These are phyloP conservation scores for Penicilliopsis zonata DNA, from an alignment of 495 filamentous ascomycete genomes.

Conservation along the genomic window DNA sequence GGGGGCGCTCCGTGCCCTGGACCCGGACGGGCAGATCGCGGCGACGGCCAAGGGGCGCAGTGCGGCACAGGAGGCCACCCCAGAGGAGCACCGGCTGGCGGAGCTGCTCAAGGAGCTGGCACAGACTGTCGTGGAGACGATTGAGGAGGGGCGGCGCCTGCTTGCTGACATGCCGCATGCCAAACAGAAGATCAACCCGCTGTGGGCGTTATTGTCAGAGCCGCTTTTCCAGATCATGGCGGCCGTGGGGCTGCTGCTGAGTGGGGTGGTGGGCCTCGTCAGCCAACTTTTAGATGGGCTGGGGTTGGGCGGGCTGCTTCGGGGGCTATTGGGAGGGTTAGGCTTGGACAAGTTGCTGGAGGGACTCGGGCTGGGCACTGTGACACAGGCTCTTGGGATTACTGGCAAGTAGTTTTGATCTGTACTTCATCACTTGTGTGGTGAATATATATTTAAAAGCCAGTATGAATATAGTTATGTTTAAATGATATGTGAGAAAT, in stretches of 20 bases:
- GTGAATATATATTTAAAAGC: too few species aligned
- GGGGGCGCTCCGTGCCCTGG: slow-evolving; percentile 78
- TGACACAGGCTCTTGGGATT: slow-evolving; percentile 42
- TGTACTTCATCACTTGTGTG: too few species aligned
- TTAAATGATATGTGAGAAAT: too few species aligned
- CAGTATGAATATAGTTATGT: too few species aligned
- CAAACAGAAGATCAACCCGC: slow-evolving; percentile 85
- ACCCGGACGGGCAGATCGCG: slow-evolving; percentile 77
- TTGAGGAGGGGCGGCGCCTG: slow-evolving; percentile 75
- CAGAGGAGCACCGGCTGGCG: slow-evolving; percentile 77
- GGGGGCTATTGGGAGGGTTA: slow-evolving; percentile 69
- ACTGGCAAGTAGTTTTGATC: slow-evolving; percentile 18
- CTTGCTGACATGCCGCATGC: slow-evolving; percentile 86
- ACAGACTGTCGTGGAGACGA: slow-evolving; percentile 53
- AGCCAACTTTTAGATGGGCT: slow-evolving; percentile 70
- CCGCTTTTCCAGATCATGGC: slow-evolving; percentile 90
- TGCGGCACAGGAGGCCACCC: slow-evolving; percentile 67
- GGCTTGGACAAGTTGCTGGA: slow-evolving; percentile 72
- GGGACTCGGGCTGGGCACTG: slow-evolving; percentile 54
- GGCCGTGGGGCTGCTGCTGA: slow-evolving; percentile 73
- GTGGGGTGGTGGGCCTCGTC: slow-evolving; percentile 72
- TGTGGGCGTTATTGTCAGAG: slow-evolving; percentile 71
- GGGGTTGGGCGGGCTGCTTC: slow-evolving; percentile 72
- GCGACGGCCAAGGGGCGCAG: slow-evolving; percentile 75
- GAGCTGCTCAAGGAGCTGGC: slow-evolving; percentile 69